Conservation (phyloP, 805 yeast genomes). For the Scheffersomyces spartinae region DNA sequence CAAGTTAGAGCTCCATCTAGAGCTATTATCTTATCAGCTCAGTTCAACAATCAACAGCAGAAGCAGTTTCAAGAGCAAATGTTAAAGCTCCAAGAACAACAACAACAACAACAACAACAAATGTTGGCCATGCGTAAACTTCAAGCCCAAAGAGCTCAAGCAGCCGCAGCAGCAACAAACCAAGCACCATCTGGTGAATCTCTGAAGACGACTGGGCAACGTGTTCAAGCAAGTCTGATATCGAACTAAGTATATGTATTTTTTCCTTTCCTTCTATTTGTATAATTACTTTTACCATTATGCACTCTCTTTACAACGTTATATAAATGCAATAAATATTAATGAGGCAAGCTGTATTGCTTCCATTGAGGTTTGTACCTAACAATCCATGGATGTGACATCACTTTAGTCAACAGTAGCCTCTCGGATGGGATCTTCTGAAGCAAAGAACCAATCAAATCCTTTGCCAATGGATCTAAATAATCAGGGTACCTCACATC, state of each 20-base stretch:
- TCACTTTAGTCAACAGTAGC: slow-evolving; percentile 46
- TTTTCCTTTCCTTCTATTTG: no score
- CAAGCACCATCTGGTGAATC: slow-evolving; percentile 2
- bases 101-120: slow-evolving; percentile 26
- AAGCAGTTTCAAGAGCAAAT: slow-evolving; percentile 34
- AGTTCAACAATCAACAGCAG: slow-evolving; percentile 30
- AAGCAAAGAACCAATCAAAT: slow-evolving; percentile 53
- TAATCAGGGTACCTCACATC: slow-evolving; percentile 65
- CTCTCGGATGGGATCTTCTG: slow-evolving; percentile 62
- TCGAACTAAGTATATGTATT: no score
- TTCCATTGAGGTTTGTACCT: slow-evolving; percentile 59
- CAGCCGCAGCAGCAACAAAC: slow-evolving; percentile 3
- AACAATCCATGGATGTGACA: slow-evolving; percentile 74
- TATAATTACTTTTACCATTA: no score
- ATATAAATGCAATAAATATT: no score
- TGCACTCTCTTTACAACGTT: no score
- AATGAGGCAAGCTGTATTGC: no score
- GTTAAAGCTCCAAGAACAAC: slow-evolving; percentile 21
- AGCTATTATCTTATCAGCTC: slow-evolving; percentile 30
- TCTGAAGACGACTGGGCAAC: no score
- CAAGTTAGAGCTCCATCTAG: slow-evolving; percentile 36
- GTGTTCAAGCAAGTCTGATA: no score
- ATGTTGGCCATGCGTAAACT: slow-evolving; percentile 18
- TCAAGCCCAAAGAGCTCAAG: slow-evolving; percentile 9
- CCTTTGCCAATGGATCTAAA: slow-evolving; percentile 65